Conservation (phyloP, 345 rosid species). For the Moricandia arvensis region DNA sequence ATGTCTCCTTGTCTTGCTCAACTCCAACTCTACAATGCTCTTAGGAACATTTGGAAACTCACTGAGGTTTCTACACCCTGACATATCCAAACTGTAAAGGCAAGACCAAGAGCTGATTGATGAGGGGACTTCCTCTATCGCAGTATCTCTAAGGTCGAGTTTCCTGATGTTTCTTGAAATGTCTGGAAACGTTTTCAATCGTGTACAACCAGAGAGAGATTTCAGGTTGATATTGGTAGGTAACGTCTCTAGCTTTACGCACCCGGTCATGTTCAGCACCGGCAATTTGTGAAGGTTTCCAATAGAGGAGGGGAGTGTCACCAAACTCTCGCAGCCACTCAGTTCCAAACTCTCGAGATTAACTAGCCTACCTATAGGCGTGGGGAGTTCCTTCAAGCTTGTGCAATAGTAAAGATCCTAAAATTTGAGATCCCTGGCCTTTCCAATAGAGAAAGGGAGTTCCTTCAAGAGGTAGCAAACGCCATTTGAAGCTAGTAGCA, state of each 20-base stretch:
- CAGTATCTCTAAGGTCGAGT: not conserved
- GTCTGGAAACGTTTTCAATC: conserved; percentile 19
- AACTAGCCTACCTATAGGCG: not conserved
- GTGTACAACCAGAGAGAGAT: conserved; percentile 18
- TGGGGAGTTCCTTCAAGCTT: conserved; percentile 12
- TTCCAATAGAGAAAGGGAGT: not conserved
- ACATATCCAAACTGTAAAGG: not conserved
- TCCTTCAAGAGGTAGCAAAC: not conserved
- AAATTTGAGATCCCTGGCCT: not conserved
- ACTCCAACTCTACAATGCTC: not conserved
- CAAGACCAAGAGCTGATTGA: not conserved
- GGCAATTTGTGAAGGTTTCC: conserved; percentile 10
- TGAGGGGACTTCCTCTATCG: conserved; percentile 20
- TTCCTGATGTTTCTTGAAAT: not conserved
- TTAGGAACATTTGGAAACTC: conserved; percentile 25
- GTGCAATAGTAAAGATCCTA: not conserved
- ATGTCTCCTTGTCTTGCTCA: not conserved
- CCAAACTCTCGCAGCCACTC: conserved; percentile 9
- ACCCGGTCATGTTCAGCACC: not conserved
- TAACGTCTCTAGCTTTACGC: not conserved
- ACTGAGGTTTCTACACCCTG: not conserved
- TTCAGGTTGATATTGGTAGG: not conserved
- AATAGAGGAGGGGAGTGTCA: not conserved
- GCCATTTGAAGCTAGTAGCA: not conserved
- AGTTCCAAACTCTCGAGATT: conserved; percentile 16